phyloP scores from a whole-genome alignment of 2,329 filamentous ascomycete genomes.

The Macrophomina pseudophaseolina region DNA sequence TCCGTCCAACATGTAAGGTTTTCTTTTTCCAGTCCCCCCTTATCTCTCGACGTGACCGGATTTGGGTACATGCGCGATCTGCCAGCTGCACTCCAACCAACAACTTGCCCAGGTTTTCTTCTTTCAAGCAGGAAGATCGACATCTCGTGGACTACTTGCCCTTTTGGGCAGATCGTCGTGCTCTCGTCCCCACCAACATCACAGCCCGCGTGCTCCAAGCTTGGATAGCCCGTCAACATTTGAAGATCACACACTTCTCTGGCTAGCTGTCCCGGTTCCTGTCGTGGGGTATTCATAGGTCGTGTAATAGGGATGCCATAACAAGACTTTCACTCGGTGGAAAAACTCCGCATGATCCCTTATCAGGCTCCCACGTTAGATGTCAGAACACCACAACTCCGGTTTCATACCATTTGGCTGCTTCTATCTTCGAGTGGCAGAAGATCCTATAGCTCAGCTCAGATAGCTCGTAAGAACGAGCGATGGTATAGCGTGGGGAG shows the following conservation, averaged over 20 bases:
- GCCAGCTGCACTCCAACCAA: too few relatives aligned
- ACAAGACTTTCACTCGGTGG: neutral
- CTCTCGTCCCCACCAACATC: too few relatives aligned
- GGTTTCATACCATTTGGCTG: too few relatives aligned
- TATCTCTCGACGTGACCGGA: too few relatives aligned
- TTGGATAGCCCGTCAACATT: neutral
- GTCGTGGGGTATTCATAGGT: neutral
- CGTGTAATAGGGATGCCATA: neutral
- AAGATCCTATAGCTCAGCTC: neutral
- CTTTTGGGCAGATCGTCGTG: too few relatives aligned
- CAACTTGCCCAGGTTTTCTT: neutral
- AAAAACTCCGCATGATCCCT: neutral
- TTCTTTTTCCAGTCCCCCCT: too few relatives aligned
- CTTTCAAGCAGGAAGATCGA: too few relatives aligned
- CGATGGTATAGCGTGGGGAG: neutral
- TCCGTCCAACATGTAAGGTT: too few relatives aligned
- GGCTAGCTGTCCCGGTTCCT: neutral
- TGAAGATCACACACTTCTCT: neutral
- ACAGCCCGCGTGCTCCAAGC: too few relatives aligned
- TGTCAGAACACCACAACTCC: neutral
- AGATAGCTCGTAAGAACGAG: neutral
- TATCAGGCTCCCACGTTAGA: neutral
- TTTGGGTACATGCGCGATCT: too few relatives aligned
- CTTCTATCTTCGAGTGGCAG: neutral
- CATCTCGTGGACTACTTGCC: too few relatives aligned